These are phyloP conservation scores for Kwoniella shivajii DNA, from an alignment of 1,284 basidiomycete genomes.

Conservation along the genomic window DNA sequence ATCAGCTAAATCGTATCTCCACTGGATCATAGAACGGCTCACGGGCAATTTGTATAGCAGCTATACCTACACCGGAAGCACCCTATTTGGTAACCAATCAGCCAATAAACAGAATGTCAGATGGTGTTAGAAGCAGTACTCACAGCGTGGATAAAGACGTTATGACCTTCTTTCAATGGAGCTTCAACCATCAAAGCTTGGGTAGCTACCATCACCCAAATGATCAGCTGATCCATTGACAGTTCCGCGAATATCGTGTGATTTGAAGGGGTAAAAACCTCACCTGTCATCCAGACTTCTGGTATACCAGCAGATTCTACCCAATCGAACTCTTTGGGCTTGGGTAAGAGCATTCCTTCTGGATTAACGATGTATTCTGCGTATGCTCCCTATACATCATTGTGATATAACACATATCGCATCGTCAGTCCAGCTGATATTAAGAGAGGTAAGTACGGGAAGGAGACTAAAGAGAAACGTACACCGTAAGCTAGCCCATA, in stretches of 20 bases:
- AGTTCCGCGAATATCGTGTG: conserved; percentile 1
- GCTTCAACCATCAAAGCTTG: conserved; percentile 76
- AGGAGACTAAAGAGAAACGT: conserved; percentile 33
- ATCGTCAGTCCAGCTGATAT: not conserved
- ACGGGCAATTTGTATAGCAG: conserved; percentile 86
- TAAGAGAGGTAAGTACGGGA: too few species aligned
- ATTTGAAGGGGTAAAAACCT: conserved; percentile 20
- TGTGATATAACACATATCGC: not conserved
- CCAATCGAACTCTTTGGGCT: conserved; percentile 77
- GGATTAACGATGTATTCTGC: conserved; percentile 80
- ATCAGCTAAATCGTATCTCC: not conserved
- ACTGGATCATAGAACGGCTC: conserved; percentile 49
- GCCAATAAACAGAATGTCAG: too few species aligned
- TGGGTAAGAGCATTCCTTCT: conserved; percentile 70
- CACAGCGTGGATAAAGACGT: conserved; percentile 83
- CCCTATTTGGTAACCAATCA: too few species aligned
- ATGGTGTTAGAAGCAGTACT: too few species aligned
- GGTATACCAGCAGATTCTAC: conserved; percentile 81
- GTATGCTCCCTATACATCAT: conserved; percentile 72
- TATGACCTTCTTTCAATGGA: conserved; percentile 68
- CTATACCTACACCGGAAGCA: conserved; percentile 85
- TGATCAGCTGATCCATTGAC: too few species aligned
- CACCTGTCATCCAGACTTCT: conserved; percentile 83
- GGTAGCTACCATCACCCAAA: conserved; percentile 50
- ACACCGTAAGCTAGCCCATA: conserved; percentile 76